Evolutionary conservation across 768 basidiomycete species (phyloP), one percentile per base, ranked within the genome.

Genomic region (Suillus fuscotomentosus): DNA sequence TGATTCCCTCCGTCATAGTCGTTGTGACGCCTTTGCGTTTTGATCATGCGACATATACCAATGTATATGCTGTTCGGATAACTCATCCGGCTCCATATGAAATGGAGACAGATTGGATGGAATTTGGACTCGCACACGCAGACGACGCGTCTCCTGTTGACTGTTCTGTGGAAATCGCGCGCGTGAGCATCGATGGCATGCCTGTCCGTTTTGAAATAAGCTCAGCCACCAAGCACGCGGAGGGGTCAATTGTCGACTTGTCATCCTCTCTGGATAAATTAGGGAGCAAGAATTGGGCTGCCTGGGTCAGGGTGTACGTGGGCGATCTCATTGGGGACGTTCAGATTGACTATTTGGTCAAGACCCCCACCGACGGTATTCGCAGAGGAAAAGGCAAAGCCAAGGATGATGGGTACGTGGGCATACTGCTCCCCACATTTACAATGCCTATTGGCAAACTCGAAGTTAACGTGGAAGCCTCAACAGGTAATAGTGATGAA

Each of bases 401-500:
- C 54, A 74, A 67, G 34, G 72, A 74, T 31, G 72, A 70, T 60
- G 68, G 68, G 3, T 65, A 70, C 34, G 62, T 88, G 20, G 75
- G 84, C 66, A 73, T 92, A 22, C 76, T 89, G 53, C 72, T 94
- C 51, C 92, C 92, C 9, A 84, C 86, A n/a, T 94, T 94, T 69
- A 73, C 84, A 4, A 76, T 92, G n/a, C 85, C 90, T 8, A 78
- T 93, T 50, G 87, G 87, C 53, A 80, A 81, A 71, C 75, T 92
- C 64, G 86, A 90, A 70, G 88, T 91, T 2, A 79, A 79, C 24
- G 72, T 93, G 59, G 85, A 87, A 55, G 72, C 75, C 22, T 73
- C 77, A 67, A 70, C 81, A 67, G 88, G 91, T 89, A 72, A 65
- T 84, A 71, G 15, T 42, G 24, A n/a, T 27, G 15, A 41, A 31